Conservation (phyloP, 208 protist species). For the Leishmania martiniquensis region DNA sequence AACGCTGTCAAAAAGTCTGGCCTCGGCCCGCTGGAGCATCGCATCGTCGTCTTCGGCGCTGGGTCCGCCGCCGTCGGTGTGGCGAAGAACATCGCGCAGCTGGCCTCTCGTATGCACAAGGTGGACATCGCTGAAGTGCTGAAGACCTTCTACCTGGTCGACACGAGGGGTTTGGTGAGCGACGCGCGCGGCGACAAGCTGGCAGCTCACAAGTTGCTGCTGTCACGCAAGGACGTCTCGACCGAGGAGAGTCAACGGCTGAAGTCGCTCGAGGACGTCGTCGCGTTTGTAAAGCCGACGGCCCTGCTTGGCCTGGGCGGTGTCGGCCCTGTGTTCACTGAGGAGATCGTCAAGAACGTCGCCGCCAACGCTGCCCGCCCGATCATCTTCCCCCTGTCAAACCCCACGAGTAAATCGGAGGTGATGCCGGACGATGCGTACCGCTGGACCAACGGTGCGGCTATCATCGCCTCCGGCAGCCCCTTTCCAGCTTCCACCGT, state of each 20-base stretch:
- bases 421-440: constrained; percentile 94
- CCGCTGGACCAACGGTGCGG: constrained; percentile 92
- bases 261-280: constrained; percentile 62
- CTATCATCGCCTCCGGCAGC: constrained; percentile 96
- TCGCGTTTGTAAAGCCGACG: constrained; percentile 94
- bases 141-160: constrained; percentile 91
- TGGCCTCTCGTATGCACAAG: constrained; percentile 65
- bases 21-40: constrained; percentile 58
- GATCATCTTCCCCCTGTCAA: constrained; percentile 98
- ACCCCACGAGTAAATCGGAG: constrained; percentile 93
- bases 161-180: constrained; percentile 92
- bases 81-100: constrained; percentile 91
- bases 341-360: constrained; percentile 91
- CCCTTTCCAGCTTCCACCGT: constrained; percentile 94
- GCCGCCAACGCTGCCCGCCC: constrained; percentile 80
- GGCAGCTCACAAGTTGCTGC: constrained; percentile 86
- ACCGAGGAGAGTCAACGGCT: constrained; percentile 66
- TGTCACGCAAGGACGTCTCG: constrained; percentile 84
- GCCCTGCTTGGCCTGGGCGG: constrained; percentile 95
- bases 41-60: constrained; percentile 92
- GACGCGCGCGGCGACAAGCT: constrained; percentile 84
- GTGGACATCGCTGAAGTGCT: constrained; percentile 77
- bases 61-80: constrained; percentile 95
- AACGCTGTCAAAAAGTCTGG: constrained; percentile 83
- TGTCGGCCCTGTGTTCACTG: constrained; percentile 93